These are phyloP conservation scores for Kentomonas sorsogonicus DNA, from an alignment of 208 protist genomes.

Conservation along the genomic window DNA sequence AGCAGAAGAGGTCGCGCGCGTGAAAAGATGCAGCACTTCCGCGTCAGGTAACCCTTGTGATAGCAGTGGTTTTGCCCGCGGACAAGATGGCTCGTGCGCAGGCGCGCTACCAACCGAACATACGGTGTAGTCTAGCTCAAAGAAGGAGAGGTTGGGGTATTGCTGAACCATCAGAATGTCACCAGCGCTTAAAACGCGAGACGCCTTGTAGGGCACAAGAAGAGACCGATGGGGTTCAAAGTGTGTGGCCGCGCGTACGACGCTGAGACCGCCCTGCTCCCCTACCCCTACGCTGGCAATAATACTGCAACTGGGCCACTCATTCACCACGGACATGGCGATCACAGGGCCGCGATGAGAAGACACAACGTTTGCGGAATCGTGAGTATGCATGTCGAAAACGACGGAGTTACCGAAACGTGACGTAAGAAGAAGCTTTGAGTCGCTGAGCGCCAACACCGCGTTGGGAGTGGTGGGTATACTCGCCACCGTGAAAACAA, in stretches of 20 bases:
- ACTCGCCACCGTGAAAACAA: too few relatives aligned
- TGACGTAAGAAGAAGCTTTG: too few relatives aligned
- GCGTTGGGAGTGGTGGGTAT: too few relatives aligned
- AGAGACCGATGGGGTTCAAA: conserved; percentile 23
- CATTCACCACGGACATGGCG: conserved; percentile 47
- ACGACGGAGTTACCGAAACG: too few relatives aligned
- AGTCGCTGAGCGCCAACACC: too few relatives aligned
- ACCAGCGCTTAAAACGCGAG: conserved; percentile 16
- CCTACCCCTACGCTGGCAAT: conserved; percentile 69
- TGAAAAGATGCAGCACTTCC: too few relatives aligned
- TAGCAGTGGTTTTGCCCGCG: too few relatives aligned
- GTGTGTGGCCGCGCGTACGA: conserved; percentile 59
- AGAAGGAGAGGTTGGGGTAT: not conserved
- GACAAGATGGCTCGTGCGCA: not conserved
- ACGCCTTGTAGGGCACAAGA: conserved; percentile 6
- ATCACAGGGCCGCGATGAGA: conserved; percentile 77
- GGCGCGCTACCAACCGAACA: not conserved
- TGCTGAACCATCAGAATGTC: conserved; percentile 11
- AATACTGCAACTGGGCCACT: conserved; percentile 41
- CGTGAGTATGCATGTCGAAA: too few relatives aligned
- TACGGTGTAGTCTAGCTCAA: too few relatives aligned
- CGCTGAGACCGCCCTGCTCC: conserved; percentile 49
- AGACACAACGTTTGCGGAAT: too few relatives aligned
- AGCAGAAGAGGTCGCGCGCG: too few relatives aligned
- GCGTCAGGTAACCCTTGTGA: too few relatives aligned